Percentiles rank a stretch among this genome's conserved stretches.
Conservation (phyloP, 345 rosid species). For the Bruguiera parviflora region DNA sequence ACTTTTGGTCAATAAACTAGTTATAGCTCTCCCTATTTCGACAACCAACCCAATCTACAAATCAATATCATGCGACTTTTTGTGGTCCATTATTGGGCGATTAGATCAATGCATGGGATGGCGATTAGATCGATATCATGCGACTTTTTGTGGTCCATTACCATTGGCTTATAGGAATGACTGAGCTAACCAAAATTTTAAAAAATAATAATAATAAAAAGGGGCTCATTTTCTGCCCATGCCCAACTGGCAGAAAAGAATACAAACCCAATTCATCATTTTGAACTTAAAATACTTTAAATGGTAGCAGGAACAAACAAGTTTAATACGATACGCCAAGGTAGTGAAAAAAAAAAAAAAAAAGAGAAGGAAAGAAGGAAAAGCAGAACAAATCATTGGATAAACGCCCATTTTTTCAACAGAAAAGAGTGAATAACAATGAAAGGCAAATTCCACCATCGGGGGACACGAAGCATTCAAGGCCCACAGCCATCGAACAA, state of each 20-base stretch:
- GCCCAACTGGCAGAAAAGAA: too few species aligned
- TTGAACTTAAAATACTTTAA: too few species aligned
- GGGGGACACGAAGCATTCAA: conserved; percentile 17
- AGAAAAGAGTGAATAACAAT: background rate
- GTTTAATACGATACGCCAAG: too few species aligned
- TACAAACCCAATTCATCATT: too few species aligned
- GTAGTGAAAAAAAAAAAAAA: background rate
- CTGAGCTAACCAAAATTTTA: too few species aligned
- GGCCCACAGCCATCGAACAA: conserved; percentile 28
- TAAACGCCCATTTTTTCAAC: background rate
- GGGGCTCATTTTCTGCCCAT: background rate
- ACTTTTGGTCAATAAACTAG: too few species aligned
- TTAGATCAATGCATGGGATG: background rate
- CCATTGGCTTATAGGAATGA: too few species aligned
- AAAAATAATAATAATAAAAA: background rate
- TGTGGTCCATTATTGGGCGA: background rate
- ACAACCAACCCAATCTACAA: too few species aligned
- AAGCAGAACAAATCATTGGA: background rate
- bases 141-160: background rate
- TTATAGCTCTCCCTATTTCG: too few species aligned
- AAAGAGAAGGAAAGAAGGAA: background rate
- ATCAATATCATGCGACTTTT: background rate
- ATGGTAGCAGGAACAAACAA: too few species aligned
- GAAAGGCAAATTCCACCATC: conserved; percentile 28
- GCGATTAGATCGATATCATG: too few species aligned